These are phyloP conservation scores for Raffaelea albimanens DNA, from an alignment of 2,329 filamentous ascomycete genomes.

Conservation along the genomic window DNA sequence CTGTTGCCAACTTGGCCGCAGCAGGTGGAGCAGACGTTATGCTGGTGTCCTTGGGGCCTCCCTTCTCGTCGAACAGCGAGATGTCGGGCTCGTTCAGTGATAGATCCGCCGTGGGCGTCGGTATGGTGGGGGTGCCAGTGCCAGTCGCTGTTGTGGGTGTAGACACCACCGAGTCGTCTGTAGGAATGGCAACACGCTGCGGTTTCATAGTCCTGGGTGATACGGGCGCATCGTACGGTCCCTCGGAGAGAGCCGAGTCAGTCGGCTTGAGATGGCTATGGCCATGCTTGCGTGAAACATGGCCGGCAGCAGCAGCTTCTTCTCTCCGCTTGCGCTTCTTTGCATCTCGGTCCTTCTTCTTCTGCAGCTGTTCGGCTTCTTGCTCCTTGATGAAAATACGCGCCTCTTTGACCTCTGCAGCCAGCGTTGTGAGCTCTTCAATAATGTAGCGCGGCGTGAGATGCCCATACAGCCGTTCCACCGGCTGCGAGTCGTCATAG, in stretches of 20 bases:
- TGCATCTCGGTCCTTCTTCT: slow-evolving; percentile 9
- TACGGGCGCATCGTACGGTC: slow-evolving; percentile 32
- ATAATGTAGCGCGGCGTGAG: slow-evolving; percentile 75
- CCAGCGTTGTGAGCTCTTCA: slow-evolving; percentile 65
- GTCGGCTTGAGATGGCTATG: neutral
- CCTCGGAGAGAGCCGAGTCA: too few relatives aligned
- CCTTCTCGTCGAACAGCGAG: slow-evolving; percentile 1
- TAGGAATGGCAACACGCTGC: slow-evolving; percentile 5
- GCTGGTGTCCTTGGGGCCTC: neutral
- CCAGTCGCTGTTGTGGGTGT: slow-evolving; percentile 4
- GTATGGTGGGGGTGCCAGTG: slow-evolving; percentile 28
- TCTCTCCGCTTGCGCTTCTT: slow-evolving; percentile 53
- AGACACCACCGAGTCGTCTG: neutral
- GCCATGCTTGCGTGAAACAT: neutral
- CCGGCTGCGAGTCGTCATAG: slow-evolving; percentile 70
- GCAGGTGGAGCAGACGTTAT: neutral
- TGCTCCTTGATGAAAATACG: slow-evolving; percentile 20
- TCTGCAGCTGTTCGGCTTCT: neutral
- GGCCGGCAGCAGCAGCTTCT: neutral
- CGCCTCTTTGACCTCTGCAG: slow-evolving; percentile 55
- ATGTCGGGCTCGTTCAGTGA: slow-evolving; percentile 4
- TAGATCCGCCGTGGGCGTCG: slow-evolving; percentile 38
- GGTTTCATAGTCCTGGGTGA: slow-evolving; percentile 39
- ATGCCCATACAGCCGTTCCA: slow-evolving; percentile 79
- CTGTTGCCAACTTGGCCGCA: neutral